A percentile compares a stretch with the other conserved stretches of the same genome.
phyloP scores from a whole-genome alignment of 106 monocot species.

The Acorus gramineus region DNA sequence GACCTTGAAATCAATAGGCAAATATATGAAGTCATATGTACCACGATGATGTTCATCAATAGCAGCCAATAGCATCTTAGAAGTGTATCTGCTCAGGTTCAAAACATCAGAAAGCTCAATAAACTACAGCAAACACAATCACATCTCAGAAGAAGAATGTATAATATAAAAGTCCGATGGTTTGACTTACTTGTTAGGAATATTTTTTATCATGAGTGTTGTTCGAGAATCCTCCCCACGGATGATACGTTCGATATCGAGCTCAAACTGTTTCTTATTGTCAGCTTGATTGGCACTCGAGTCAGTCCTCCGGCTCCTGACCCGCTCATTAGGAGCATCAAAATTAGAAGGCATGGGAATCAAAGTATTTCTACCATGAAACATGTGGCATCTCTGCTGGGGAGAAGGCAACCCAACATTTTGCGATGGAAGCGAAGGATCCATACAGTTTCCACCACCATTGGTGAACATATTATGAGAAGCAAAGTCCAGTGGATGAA shows the following conservation, averaged over 20 bases:
- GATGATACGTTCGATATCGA: conserved; percentile 53
- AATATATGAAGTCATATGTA: conserved; percentile 66
- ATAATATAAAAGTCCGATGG: neutral
- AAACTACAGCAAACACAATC: neutral
- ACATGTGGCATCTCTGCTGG: conserved; percentile 25
- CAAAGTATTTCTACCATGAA: conserved; percentile 28
- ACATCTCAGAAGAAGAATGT: neutral
- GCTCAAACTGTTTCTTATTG: conserved; percentile 58
- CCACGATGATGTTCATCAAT: conserved; percentile 71
- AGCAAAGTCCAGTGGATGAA: conserved; percentile 17
- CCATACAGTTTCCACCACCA: conserved; percentile 22
- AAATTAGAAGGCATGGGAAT: conserved; percentile 26
- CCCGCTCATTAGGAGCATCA: conserved; percentile 42
- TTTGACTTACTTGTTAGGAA: conserved; percentile 58
- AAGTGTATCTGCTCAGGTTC: conserved; percentile 46
- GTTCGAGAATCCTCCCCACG: conserved; percentile 47
- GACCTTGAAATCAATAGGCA: conserved; percentile 81
- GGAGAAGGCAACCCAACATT: conserved; percentile 23
- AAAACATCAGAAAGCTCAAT: neutral
- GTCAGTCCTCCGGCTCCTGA: conserved; percentile 50
- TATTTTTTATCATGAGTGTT: conserved; percentile 77
- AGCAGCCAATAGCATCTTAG: conserved; percentile 61
- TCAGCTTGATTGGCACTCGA: conserved; percentile 28
- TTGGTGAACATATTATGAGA: conserved; percentile 21
- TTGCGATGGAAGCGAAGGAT: conserved; percentile 18